A percentile compares a stretch with the other conserved stretches of the same genome.
phyloP scores from a whole-genome alignment of 805 yeast species.

The Saccharomycopsis babjevae region DNA sequence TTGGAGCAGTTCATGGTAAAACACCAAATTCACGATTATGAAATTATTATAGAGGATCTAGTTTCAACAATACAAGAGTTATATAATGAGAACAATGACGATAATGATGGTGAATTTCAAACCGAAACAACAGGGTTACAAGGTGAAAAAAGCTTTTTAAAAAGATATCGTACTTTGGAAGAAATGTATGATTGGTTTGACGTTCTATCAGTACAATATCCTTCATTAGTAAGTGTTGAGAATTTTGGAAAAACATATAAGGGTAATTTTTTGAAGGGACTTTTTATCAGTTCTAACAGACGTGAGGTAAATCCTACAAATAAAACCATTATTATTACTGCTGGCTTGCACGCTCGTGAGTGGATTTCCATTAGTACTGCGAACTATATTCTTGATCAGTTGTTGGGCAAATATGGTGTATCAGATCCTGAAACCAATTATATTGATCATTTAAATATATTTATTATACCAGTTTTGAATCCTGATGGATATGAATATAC shows the following conservation, averaged over 20 bases:
- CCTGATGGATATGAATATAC: slow-evolving; percentile 87
- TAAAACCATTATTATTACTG: slow-evolving; percentile 65
- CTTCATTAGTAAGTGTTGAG: slow-evolving; percentile 52
- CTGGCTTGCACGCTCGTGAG: slow-evolving; percentile 85
- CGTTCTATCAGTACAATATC: slow-evolving; percentile 47
- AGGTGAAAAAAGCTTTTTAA: slow-evolving; percentile 41
- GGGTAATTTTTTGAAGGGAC: slow-evolving; percentile 57
- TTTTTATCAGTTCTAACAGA: slow-evolving; percentile 44
- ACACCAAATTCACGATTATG: background rate
- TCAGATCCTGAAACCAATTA: slow-evolving; percentile 33
- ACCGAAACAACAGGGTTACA: background rate
- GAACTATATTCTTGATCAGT: slow-evolving; percentile 41
- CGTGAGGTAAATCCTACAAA: slow-evolving; percentile 31
- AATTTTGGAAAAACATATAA: slow-evolving; percentile 68
- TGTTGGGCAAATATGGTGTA: slow-evolving; percentile 38
- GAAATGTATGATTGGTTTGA: slow-evolving; percentile 69
- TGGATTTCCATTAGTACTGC: slow-evolving; percentile 74
- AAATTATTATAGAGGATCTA: slow-evolving; percentile 21
- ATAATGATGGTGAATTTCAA: background rate
- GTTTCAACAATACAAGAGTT: slow-evolving; percentile 20
- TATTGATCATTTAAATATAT: slow-evolving; percentile 53
- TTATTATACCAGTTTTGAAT: slow-evolving; percentile 74
- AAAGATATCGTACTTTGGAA: slow-evolving; percentile 54
- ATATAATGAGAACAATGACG: background rate
- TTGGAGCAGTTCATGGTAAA: background rate